Percentiles rank a stretch among this genome's conserved stretches.
Conservation (phyloP, 1,284 basidiomycete species). For the Cryptococcus amylolentus region DNA sequence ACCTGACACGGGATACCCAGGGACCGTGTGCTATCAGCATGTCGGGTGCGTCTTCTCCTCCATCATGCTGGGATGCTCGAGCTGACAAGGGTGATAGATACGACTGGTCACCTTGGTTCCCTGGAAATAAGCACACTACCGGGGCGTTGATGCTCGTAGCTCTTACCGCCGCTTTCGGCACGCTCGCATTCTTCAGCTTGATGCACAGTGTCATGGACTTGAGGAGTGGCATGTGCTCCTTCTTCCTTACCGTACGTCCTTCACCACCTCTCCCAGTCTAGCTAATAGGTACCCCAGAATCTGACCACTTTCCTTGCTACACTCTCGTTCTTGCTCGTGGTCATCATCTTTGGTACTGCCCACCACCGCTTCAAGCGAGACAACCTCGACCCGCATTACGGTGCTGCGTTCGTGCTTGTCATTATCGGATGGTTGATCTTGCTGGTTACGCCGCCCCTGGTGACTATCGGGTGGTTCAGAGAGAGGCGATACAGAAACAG, state of each 20-base stretch:
- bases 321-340: slow-evolving; percentile 35
- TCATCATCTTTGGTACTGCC: slow-evolving; percentile 31
- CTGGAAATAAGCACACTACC: slow-evolving; percentile 20
- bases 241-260: slow-evolving; percentile 32
- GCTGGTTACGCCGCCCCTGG: slow-evolving; percentile 18
- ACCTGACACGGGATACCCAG: background rate
- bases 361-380: slow-evolving; percentile 28
- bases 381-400: slow-evolving; percentile 26
- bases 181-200: slow-evolving; percentile 28
- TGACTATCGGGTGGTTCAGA: slow-evolving; percentile 30
- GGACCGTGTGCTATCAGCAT: slow-evolving; percentile 13
- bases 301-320: slow-evolving; percentile 29
- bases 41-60: slow-evolving; percentile 24
- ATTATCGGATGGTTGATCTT: slow-evolving; percentile 32
- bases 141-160: slow-evolving; percentile 39
- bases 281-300: slow-evolving; percentile 8
- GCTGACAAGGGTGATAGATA: slow-evolving; percentile 16
- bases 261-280: no score
- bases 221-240: slow-evolving; percentile 18
- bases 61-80: background rate
- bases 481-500: slow-evolving; percentile 20
- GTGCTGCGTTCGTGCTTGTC: slow-evolving; percentile 28
- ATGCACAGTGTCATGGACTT: slow-evolving; percentile 21
- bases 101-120: slow-evolving; percentile 25
- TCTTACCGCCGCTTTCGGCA: slow-evolving; percentile 34